Base-by-base conservation (phyloP, 768 basidiomycete species). In the Leccinum uliginosum region DNA sequence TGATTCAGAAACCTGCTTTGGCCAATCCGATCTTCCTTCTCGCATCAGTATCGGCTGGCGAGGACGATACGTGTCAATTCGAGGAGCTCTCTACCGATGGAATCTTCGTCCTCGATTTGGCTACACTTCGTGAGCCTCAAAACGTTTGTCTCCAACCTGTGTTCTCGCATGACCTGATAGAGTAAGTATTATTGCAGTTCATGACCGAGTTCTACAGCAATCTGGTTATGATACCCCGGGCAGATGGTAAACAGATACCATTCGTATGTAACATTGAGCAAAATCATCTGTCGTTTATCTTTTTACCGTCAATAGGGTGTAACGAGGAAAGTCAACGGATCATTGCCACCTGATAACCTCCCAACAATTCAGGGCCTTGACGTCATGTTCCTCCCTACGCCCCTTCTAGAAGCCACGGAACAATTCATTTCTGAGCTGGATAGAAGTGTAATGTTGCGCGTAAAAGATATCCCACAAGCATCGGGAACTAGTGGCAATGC, bases 401-500 rank as follows among this genome's bases (percentile, higher is more conserved):
- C 40, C 49, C 54, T 62, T 51, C 53, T 59, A 7, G 57, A 30
- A 62, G 66, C 82, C 1, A 78, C 83, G 8, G 81, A 83, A 54
- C 74, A 74, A 19, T 71, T 89, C 10, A 78, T 85, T 48, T 62
- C 67, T 24, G 77, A 81, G 21, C 68, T 96, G 29, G 82, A 85
- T 58, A 71, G 71, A 57, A 92, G 90, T 58, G 88, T 94, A 3
- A 78, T 76, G 71, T 73, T 86, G 32, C 80, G 82, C 3, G 86
- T 93, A 12, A 77, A 74, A 38, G 76, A 89, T 67, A 88, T 96
- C 30, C 91, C 92, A 14, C 67, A 68, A 43, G 51, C 66, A 78
- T 80, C 60, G 53, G 60, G 57, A 12, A 57, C 56, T 3, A 54
- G 65, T 51, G 76, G 76, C 7, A 69, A 75, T 50, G 78, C 86